Conservation (phyloP, 2,329 filamentous ascomycete species). For the Epichloe typhina region DNA sequence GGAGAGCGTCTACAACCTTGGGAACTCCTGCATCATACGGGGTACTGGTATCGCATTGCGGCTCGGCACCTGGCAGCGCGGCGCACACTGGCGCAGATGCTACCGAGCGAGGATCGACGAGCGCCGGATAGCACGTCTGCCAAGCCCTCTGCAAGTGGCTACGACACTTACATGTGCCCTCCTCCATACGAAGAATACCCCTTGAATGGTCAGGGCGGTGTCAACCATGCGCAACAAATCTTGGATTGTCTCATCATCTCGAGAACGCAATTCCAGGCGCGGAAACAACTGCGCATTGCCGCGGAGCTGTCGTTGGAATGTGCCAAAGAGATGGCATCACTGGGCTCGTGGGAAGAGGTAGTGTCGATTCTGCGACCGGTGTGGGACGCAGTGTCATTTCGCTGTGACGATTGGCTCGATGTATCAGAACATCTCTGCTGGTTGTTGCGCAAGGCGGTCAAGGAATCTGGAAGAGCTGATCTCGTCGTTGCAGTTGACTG, state of each 20-base stretch:
- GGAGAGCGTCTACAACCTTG: conserved; percentile 48
- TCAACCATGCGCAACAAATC: conserved; percentile 43
- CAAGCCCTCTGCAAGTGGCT: conserved; percentile 35
- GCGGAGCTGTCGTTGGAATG: conserved; percentile 45
- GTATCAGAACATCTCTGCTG: conserved; percentile 48
- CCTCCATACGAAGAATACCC: conserved; percentile 48
- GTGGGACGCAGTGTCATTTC: conserved; percentile 44
- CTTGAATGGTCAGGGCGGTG: conserved; percentile 29
- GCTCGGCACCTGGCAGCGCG: conserved; percentile 43
- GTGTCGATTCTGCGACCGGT: conserved; percentile 40
- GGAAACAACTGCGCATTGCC: conserved; percentile 37
- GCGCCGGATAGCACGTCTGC: conserved; percentile 35
- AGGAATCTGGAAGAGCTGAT: conserved; percentile 36
- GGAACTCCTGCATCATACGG: conserved; percentile 51
- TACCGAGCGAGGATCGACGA: conserved; percentile 44
- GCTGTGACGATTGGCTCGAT: conserved; percentile 46
- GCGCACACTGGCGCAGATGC: conserved; percentile 37
- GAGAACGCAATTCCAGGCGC: conserved; percentile 38
- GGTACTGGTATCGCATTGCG: conserved; percentile 53
- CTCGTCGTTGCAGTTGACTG: conserved; percentile 50
- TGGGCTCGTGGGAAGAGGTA: conserved; percentile 39
- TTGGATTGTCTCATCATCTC: conserved; percentile 38
- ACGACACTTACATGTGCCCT: conserved; percentile 55
- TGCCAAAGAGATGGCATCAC: conserved; percentile 39
- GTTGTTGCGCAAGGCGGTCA: conserved; percentile 45